phyloP scores from a whole-genome alignment of 805 yeast genomes.

The Suhomyces kilbournensis region DNA sequence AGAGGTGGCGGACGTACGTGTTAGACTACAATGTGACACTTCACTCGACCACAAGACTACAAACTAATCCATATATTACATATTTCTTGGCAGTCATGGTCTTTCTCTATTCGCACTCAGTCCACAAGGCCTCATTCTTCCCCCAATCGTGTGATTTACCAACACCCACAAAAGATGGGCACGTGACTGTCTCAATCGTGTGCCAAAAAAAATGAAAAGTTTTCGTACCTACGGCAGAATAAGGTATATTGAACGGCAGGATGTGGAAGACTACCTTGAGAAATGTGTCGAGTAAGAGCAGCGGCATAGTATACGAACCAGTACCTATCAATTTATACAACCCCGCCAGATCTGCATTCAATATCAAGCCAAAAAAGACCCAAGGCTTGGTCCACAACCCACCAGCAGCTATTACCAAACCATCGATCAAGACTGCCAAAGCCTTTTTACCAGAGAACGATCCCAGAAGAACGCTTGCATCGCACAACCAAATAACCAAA shows the following conservation, averaged over 20 bases:
- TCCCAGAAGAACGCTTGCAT: slow-evolving; percentile 46
- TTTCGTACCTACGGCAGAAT: background rate
- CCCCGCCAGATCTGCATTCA: slow-evolving; percentile 60
- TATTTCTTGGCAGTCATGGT: no score
- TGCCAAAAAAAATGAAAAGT: slow-evolving; percentile 3
- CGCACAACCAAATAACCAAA: slow-evolving; percentile 28
- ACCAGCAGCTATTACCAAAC: slow-evolving; percentile 44
- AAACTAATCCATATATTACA: no score
- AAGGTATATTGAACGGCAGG: background rate
- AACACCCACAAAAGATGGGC: background rate
- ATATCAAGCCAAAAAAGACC: slow-evolving; percentile 54
- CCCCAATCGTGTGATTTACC: no score
- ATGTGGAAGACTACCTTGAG: slow-evolving; percentile 10
- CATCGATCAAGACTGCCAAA: slow-evolving; percentile 60
- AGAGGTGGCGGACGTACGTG: no score
- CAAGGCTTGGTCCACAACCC: slow-evolving; percentile 66
- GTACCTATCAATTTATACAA: slow-evolving; percentile 57
- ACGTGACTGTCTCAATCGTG: background rate
- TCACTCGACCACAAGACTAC: no score
- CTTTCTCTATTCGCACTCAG: no score
- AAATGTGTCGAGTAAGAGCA: slow-evolving; percentile 5
- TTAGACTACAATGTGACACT: no score
- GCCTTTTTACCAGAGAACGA: slow-evolving; percentile 65
- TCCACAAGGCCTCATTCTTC: no score
- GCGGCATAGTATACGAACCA: slow-evolving; percentile 29